Evolutionary conservation across 106 monocot species (phyloP).

Genomic region (Alisma plantagoaquatica): DNA sequence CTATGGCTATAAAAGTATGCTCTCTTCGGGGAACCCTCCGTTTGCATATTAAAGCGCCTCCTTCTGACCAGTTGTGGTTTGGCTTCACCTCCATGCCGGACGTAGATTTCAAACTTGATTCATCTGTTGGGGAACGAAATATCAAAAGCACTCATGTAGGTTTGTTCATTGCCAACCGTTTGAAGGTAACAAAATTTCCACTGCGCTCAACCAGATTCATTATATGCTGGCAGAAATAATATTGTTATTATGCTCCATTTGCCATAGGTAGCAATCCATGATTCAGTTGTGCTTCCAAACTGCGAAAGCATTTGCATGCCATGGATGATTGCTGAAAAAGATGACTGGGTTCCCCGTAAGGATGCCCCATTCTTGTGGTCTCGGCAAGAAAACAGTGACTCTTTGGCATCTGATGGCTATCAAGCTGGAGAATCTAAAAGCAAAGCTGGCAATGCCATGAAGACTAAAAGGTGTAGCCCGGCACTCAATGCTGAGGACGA

Average conservation of each 20-base stretch:
- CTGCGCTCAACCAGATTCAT: no score
- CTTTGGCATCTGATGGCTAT: constrained; percentile 13
- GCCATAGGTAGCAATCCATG: constrained; percentile 61
- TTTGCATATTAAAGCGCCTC: constrained; percentile 71
- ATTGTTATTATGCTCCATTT: no score
- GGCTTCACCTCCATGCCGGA: constrained; percentile 84
- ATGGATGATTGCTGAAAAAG: constrained; percentile 88
- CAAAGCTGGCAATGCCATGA: constrained; percentile 14
- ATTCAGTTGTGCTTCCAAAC: constrained; percentile 82
- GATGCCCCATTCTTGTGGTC: constrained; percentile 68
- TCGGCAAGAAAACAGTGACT: constrained; percentile 38
- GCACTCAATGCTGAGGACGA: no score
- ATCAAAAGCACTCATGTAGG: constrained; percentile 54
- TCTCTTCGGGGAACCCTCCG: constrained; percentile 74
- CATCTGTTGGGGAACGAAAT: constrained; percentile 74
- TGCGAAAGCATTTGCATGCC: constrained; percentile 70
- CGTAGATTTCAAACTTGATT: constrained; percentile 71
- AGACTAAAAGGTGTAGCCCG: constrained; percentile 20
- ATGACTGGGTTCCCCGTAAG: constrained; percentile 77
- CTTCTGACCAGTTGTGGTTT: constrained; percentile 92
- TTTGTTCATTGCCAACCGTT: constrained; percentile 57
- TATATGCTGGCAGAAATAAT: no score
- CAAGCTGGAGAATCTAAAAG: constrained; percentile 17
- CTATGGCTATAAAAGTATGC: constrained; percentile 51
- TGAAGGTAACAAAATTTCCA: constrained; percentile 52